These are phyloP conservation scores for Aspergillus leporis DNA, from an alignment of 495 filamentous ascomycete species.

Conservation along the genomic window DNA sequence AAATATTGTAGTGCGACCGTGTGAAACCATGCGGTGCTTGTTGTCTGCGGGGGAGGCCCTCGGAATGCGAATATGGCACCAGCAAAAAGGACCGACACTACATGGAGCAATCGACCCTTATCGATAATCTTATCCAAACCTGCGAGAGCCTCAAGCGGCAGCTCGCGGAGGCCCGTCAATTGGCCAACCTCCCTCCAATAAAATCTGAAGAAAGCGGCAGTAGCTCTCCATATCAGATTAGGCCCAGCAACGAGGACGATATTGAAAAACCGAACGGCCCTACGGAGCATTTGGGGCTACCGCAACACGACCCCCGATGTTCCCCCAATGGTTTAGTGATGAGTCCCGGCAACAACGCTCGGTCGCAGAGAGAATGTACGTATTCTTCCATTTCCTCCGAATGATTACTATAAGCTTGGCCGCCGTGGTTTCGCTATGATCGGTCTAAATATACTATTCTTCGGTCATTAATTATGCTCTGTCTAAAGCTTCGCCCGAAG, in stretches of 20 bases:
- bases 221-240: background rate
- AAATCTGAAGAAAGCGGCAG: constrained; percentile 17
- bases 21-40: constrained; percentile 33
- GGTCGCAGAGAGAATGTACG: background rate
- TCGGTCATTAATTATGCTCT: background rate
- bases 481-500: background rate
- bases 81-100: constrained; percentile 30
- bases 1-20: constrained; percentile 24
- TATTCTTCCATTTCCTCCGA: background rate
- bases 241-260: background rate
- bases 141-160: constrained; percentile 22
- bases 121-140: constrained; percentile 24
- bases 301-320: background rate
- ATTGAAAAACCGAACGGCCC: background rate
- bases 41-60: constrained; percentile 29
- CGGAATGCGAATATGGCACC: constrained; percentile 32
- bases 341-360: background rate
- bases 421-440: background rate
- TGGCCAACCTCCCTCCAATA: constrained; percentile 17
- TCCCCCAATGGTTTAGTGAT: background rate
- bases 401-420: background rate
- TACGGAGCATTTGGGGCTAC: background rate
- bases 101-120: constrained; percentile 28
- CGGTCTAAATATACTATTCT: background rate
- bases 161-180: constrained; percentile 22